Base-by-base conservation (phyloP, 768 basidiomycete genomes). In the Leccinum boreale region DNA sequence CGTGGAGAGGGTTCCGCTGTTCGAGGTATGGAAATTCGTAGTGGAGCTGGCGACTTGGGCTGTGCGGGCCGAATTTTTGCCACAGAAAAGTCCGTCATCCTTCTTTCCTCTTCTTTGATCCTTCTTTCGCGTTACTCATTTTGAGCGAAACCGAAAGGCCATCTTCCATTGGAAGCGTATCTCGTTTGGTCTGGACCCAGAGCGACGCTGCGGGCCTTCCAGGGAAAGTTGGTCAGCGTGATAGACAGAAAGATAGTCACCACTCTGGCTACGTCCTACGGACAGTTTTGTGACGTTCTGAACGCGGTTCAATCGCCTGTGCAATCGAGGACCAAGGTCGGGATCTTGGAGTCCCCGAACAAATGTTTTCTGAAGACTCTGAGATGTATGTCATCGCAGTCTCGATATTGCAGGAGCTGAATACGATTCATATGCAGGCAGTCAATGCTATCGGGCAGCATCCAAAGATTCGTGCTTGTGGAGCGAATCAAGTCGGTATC, bases 151-250 rank as follows among this genome's bases (percentile, higher is more conserved):
- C 15, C 36, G 36, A 17, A 45, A 65, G 57, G 29, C 3, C 5
- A 31, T 29, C n/a, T 29, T 12, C 54, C 52, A 10, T 19, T 65
- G 21, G 33, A 39, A 58, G 52, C 45, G 2, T 65, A 62, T 44
- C 54, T 65, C 7, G 42, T 52, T n/a, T 61, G 63, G 63, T 65
- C 59, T 0, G 63, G 63, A 6, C 59, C 63, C 1, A 15, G 9
- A 1, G 47, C 31, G 6, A 65, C 50, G 9, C 26, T 62, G 21
- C 56, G 29, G 19, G 63, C 63, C 11, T 65, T 65, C 17, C 55
- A 29, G 29, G 63, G 57, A 11, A 42, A 62, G 19, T 10, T 58
- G 36, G 46, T 28, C 6, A 47, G n/a, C 15, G 17, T 61, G 39
- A 39, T 39, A 3, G 63, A 61, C 29, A 54, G 36, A 17, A 65